phyloP scores from a whole-genome alignment of 73 alveolate genomes.

The Effrenium voratum region DNA sequence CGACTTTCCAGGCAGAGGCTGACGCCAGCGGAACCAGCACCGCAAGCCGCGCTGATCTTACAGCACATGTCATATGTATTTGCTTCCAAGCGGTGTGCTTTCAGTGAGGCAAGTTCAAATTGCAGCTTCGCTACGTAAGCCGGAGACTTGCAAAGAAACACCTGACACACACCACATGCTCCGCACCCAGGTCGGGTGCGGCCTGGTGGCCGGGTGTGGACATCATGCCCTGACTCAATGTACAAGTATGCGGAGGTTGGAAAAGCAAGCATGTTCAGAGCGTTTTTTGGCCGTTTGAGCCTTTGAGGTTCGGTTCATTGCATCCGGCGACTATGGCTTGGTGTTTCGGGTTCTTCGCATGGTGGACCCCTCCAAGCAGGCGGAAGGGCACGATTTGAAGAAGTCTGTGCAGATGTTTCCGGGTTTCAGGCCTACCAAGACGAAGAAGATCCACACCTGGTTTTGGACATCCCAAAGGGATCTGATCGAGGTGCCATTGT shows the following conservation, averaged over 20 bases:
- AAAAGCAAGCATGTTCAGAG: not conserved
- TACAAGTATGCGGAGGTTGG: constrained; percentile 61
- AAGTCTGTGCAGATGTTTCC: not conserved
- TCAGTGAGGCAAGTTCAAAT: constrained; percentile 12
- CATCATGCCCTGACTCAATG: constrained; percentile 48
- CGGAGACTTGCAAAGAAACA: not conserved
- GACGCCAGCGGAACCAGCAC: too few species aligned
- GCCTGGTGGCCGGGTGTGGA: constrained; percentile 83
- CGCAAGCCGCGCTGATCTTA: too few species aligned
- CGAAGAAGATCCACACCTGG: constrained; percentile 73
- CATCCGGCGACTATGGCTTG: constrained; percentile 79
- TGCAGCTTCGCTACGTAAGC: constrained; percentile 80
- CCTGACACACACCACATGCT: not conserved
- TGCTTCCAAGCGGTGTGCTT: too few species aligned
- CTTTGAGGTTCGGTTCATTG: constrained; percentile 60
- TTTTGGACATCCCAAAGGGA: constrained; percentile 61
- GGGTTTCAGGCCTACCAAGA: not conserved
- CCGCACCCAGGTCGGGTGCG: constrained; percentile 40
- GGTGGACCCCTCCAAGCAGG: constrained; percentile 76
- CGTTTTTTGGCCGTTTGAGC: not conserved
- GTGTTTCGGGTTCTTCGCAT: constrained; percentile 71
- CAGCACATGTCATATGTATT: too few species aligned
- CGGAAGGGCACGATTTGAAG: too few species aligned
- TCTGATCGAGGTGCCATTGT: constrained; percentile 41
- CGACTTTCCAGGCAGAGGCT: too few species aligned